Evolutionary conservation across 1,284 basidiomycete species (phyloP).

Genomic region (Puccinia polysora): DNA sequence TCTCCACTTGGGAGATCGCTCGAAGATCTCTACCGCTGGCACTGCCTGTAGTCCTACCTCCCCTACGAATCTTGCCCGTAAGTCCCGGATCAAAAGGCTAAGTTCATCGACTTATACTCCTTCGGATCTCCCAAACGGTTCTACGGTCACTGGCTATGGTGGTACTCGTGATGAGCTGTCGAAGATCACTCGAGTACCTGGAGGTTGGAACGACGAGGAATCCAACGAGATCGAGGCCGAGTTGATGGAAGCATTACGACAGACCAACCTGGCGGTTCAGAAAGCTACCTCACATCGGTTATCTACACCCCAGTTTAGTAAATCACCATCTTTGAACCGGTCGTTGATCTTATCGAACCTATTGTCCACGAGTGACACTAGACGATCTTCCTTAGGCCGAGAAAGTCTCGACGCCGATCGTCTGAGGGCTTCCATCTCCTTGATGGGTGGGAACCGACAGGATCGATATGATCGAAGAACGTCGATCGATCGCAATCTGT

Average conservation of each 20-base stretch:
- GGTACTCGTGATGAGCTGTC: neutral
- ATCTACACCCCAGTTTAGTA: slow-evolving; percentile 24
- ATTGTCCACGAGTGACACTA: neutral
- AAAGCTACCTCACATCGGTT: slow-evolving; percentile 36
- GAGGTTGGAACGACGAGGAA: slow-evolving; percentile 35
- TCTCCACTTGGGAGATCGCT: neutral
- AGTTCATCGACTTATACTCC: slow-evolving; percentile 13
- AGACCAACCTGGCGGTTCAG: slow-evolving; percentile 42
- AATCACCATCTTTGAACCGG: slow-evolving; percentile 11
- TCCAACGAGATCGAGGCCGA: slow-evolving; percentile 36
- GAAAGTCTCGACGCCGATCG: neutral
- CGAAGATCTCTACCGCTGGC: neutral
- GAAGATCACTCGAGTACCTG: slow-evolving; percentile 14
- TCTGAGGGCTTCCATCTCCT: slow-evolving; percentile 5
- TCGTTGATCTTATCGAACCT: neutral
- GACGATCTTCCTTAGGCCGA: neutral
- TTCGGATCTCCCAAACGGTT: neutral
- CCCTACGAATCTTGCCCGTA: slow-evolving; percentile 34
- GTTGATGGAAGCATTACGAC: slow-evolving; percentile 23
- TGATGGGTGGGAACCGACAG: neutral
- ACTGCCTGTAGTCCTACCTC: slow-evolving; percentile 3
- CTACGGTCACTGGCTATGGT: neutral
- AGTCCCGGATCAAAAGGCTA: slow-evolving; percentile 41
- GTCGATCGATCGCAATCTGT: neutral
- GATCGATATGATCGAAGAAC: neutral